A percentile compares a stretch with the other conserved stretches of the same genome.
phyloP scores from a whole-genome alignment of 2,329 filamentous ascomycete genomes.

The Fusarium bactridioides region DNA sequence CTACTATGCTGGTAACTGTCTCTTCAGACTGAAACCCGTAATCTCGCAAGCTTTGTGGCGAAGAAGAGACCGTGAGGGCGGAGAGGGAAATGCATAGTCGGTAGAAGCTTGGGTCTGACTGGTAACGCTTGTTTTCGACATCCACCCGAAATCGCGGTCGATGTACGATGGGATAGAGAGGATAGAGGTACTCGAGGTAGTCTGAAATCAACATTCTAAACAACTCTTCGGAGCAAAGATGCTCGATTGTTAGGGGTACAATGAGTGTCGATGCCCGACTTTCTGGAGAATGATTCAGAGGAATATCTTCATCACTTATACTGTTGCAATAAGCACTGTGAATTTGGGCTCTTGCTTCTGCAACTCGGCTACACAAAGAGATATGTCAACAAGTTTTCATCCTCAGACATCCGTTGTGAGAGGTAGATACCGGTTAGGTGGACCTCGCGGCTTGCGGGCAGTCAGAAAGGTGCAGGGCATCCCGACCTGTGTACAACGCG shows the following conservation, averaged over 20 bases:
- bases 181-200: background rate
- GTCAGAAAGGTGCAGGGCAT: background rate
- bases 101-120: background rate
- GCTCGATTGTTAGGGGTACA: background rate
- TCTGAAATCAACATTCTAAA: background rate
- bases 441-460: background rate
- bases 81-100: background rate
- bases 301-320: background rate
- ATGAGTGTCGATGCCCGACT: background rate
- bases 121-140: background rate
- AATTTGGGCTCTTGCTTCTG: background rate
- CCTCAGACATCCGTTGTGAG: background rate
- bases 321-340: background rate
- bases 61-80: background rate
- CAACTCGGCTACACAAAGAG: background rate
- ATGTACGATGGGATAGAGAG: background rate
- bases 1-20: background rate
- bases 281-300: background rate
- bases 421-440: background rate
- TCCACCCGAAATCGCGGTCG: background rate
- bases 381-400: background rate
- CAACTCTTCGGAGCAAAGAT: background rate
- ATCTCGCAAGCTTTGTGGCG: rapidly evolving
- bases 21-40: background rate
- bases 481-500: background rate